phyloP scores from a whole-genome alignment of 768 basidiomycete genomes.

The Agaricus blazei region DNA sequence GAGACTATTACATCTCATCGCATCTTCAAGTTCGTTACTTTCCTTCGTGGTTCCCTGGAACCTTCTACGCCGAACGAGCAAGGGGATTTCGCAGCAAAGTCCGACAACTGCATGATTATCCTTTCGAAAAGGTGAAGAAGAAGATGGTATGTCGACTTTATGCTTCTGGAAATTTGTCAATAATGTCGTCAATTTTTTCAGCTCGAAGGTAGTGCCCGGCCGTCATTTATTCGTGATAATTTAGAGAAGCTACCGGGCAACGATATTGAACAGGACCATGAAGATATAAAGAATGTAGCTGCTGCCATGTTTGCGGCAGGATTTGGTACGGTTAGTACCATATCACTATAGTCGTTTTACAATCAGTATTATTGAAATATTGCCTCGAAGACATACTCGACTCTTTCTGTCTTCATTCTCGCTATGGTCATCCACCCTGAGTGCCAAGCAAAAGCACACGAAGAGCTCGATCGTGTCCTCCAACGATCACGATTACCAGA shows the following conservation, averaged over 20 bases:
- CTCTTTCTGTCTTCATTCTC: constrained; percentile 56
- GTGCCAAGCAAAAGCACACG: constrained; percentile 50
- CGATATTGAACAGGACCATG: constrained; percentile 30
- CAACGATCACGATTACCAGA: constrained; percentile 52
- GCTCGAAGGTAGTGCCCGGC: constrained; percentile 24
- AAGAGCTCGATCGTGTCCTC: constrained; percentile 59
- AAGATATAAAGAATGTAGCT: constrained; percentile 76
- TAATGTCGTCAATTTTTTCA: not conserved
- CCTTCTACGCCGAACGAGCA: constrained; percentile 14
- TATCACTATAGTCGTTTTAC: not conserved
- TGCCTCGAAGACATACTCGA: constrained; percentile 41
- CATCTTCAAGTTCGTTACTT: constrained; percentile 13
- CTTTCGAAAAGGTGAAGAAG: constrained; percentile 10
- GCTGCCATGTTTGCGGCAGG: constrained; percentile 73
- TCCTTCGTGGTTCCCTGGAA: constrained; percentile 20
- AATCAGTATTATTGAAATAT: not conserved
- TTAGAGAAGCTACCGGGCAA: constrained; percentile 31
- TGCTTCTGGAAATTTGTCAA: not conserved
- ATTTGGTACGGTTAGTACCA: constrained; percentile 49
- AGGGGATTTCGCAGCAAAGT: constrained; percentile 3
- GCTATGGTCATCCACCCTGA: constrained; percentile 62
- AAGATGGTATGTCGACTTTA: constrained; percentile 10
- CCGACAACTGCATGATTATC: constrained; percentile 13
- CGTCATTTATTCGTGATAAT: constrained; percentile 44
- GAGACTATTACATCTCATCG: too few species aligned